Evolutionary conservation across 129 eudicot species (phyloP), one percentile per base, ranked within the genome.

Genomic region (Pittosporum tobira): DNA sequence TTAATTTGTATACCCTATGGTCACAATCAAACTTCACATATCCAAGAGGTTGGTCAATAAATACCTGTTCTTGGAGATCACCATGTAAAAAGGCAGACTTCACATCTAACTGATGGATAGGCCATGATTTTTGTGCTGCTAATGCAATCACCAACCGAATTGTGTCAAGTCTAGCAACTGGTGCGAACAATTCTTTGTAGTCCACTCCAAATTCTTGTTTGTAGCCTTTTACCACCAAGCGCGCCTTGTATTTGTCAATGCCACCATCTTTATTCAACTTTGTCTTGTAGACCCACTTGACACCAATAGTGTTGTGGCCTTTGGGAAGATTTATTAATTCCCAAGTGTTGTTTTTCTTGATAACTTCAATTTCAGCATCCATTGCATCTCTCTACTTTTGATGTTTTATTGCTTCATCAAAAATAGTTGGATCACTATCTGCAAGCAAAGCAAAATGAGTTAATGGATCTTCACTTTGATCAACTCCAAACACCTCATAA

Each of bases 261-360:
- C 0, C 52, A 1, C 16, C 16, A 23, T 6, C 58, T 52, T 52
- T 22, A 52, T 11, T n/a, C n/a, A n/a, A n/a, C n/a, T n/a, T n/a
- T n/a, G n/a, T n/a, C n/a, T n/a, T n/a, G n/a, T n/a, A n/a, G n/a
- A 53, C 37, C 59, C 59, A 53, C 12, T 53, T 53, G 6, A 53
- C 34, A 7, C 37, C 37, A 23, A 53, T 53, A 3, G 23, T 25
- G 3, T 53, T 53, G 10, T 25, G 19, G 4, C 59, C 38, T 16
- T 20, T 19, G 13, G 59, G 59, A 3, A 53, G 25, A 10, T 26
- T 6, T 3, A 2, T 9, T 1, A 57, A 25, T 46, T 57, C 62
- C 62, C 46, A 57, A 19, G 54, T 49, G 5, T 49, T n/a, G 3
- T 19, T 49, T 49, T 0, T 49, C 3, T 49, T 19, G 11, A 57